phyloP scores from a whole-genome alignment of 2,329 filamentous ascomycete species.

The Ophiostoma tasmaniense region DNA sequence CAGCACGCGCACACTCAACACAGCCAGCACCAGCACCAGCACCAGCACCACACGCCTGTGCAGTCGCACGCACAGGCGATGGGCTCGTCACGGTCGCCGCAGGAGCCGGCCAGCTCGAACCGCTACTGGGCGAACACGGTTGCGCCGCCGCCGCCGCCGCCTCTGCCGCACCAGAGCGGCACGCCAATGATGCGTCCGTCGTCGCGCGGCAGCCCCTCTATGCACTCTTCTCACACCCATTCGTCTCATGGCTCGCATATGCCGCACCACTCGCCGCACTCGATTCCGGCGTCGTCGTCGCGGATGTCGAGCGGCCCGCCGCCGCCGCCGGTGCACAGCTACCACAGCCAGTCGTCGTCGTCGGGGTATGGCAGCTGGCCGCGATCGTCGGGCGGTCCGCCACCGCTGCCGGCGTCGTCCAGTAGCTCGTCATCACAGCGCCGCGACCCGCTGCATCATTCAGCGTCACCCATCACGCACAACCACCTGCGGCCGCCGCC shows the following conservation, averaged over 20 bases:
- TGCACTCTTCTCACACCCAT: constrained; percentile 6
- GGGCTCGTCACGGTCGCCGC: constrained; percentile 15
- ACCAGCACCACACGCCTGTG: constrained; percentile 7
- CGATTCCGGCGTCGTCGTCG: constrained; percentile 5
- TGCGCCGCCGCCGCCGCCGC: constrained; percentile 16
- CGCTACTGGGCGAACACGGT: constrained; percentile 14
- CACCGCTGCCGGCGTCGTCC: not conserved
- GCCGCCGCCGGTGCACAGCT: constrained; percentile 11
- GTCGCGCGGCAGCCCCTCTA: constrained; percentile 12
- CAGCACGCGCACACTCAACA: constrained; percentile 1
- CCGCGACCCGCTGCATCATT: constrained; percentile 13
- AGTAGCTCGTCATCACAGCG: constrained; percentile 8
- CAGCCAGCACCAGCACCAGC: not conserved
- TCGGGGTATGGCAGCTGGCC: constrained; percentile 17
- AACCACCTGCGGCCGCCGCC: constrained; percentile 21
- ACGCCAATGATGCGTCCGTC: constrained; percentile 17
- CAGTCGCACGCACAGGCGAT: not conserved
- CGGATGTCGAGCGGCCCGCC: constrained; percentile 5
- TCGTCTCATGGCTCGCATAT: constrained; percentile 8
- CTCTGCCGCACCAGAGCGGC: constrained; percentile 15
- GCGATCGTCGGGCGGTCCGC: constrained; percentile 9
- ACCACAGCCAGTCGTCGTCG: constrained; percentile 13
- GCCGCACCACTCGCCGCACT: constrained; percentile 14
- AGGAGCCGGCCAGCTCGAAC: constrained; percentile 3
- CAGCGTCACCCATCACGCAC: constrained; percentile 15